Base-by-base conservation (phyloP, 1,284 basidiomycete species). In the Macrocybe sp. region DNA sequence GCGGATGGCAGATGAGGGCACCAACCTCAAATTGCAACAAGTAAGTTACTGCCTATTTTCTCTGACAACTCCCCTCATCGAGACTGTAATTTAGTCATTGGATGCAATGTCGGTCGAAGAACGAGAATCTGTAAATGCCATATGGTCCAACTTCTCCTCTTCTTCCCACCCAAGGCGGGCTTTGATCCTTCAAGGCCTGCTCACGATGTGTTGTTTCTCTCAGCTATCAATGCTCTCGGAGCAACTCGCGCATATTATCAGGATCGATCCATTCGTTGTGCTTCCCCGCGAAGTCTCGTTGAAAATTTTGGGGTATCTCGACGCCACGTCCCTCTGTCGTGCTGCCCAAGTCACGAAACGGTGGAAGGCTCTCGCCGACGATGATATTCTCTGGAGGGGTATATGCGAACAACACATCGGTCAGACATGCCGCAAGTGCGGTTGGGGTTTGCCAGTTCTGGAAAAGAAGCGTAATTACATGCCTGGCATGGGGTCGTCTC, bases 121-220 rank as follows among this genome's bases (percentile, higher is more conserved):
- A 58, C 82, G 97, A 45, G 83, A 91, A 60, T 84, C 88, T 22
- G 89, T 99, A 63, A 98, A 88, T 59, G 81, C 89, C 6, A 85
- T 98, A 52, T 99, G 97, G 97, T 92, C 94, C 49, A 90, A 87
- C 59, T 99, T 99, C 69, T 97, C 93, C 8, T 92, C 92, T 0
- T 97, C 96, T 1, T 85, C 93, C 0, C 93, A 97, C 60, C 82
- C 88, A 7, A 84, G 92, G 33, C 82, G 96, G 37, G 90, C 91
- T 37, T 81, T 99, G 61, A 98, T 99, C 62, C 85, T 99, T 41
- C 92, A 93, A 61, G 96, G 96, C 31, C 80, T 99, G 51, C 83
- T 99, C 58, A 98, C 97, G n/a, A 99, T 99, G 92, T 99, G 96
- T 67, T 99, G 96, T 70, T 98, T 97, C 73, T 92, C 92, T 36